Percentiles rank a stretch among this genome's conserved stretches.
Evolutionary conservation across 768 basidiomycete genomes (phyloP).

Genomic region (Leccinum variicolor): DNA sequence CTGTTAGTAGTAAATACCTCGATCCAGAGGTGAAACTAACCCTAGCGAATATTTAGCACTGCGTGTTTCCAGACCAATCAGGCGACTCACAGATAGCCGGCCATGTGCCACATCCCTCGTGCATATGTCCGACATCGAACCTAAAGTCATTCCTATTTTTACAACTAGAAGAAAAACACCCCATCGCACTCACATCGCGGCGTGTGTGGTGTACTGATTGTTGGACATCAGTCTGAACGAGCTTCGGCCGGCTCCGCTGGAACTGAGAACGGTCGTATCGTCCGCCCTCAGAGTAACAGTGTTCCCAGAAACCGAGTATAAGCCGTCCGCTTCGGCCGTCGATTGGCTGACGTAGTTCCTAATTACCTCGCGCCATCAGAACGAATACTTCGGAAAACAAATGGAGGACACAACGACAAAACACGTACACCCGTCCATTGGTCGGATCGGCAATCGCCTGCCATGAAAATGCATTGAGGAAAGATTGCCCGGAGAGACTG

Average conservation of each 20-base stretch:
- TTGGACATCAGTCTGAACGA: conserved; percentile 36
- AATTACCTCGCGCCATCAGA: not conserved
- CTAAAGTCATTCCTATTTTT: not conserved
- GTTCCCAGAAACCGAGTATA: conserved; percentile 53
- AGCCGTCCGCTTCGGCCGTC: conserved; percentile 50
- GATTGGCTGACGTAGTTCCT: conserved; percentile 44
- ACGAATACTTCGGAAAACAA: not conserved
- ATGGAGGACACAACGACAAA: not conserved
- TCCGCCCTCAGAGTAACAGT: conserved; percentile 33
- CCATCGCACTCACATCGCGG: conserved; percentile 26
- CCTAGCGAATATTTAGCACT: conserved; percentile 12
- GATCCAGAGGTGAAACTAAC: conserved; percentile 14
- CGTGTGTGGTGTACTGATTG: conserved; percentile 29
- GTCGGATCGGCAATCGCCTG: conserved; percentile 33
- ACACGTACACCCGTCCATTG: conserved; percentile 31
- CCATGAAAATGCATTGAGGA: conserved; percentile 36
- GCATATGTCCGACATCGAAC: conserved; percentile 38
- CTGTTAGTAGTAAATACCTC: not conserved
- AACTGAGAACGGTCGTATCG: conserved; percentile 26
- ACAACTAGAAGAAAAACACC: not conserved
- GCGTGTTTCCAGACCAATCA: not conserved
- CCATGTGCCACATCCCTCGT: conserved; percentile 39
- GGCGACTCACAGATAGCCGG: conserved; percentile 32
- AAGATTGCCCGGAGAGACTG: conserved; percentile 48
- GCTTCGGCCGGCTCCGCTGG: conserved; percentile 32